phyloP scores from a whole-genome alignment of 2,329 filamentous ascomycete species.

The Truncatella angustata region DNA sequence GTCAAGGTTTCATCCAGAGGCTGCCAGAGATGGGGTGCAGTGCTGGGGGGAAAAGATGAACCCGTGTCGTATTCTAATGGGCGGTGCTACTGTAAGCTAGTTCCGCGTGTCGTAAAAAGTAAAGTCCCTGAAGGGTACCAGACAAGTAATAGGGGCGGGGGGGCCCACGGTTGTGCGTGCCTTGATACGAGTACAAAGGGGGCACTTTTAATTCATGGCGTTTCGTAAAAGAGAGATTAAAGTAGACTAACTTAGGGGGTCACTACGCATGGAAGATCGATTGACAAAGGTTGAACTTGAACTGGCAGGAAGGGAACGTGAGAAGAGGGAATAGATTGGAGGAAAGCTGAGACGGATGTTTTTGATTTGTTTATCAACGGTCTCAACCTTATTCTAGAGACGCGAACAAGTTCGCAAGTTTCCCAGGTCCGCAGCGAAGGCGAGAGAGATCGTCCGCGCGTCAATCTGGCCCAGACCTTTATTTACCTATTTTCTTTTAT shows the following conservation, averaged over 20 bases:
- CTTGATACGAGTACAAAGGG: constrained; percentile 4
- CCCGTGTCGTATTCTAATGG: constrained; percentile 2
- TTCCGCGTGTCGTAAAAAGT: no score
- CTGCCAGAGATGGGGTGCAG: background rate
- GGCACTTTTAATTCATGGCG: constrained; percentile 2
- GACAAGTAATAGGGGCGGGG: background rate
- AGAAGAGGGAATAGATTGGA: background rate
- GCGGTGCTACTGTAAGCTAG: background rate
- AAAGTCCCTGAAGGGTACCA: no score
- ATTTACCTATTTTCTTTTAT: background rate
- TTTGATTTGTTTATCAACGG: background rate
- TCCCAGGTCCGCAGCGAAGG: no score
- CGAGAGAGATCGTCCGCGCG: background rate
- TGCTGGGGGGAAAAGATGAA: background rate
- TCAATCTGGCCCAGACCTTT: background rate
- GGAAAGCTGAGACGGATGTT: background rate
- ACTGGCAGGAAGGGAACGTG: background rate
- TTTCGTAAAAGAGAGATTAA: constrained; percentile 9
- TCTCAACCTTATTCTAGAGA: background rate
- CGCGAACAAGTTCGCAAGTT: background rate
- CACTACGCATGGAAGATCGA: background rate
- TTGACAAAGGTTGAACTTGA: background rate
- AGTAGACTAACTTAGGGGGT: background rate
- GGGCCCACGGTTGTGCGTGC: background rate
- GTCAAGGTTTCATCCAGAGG: background rate